Base-by-base conservation (phyloP, 768 basidiomycete species). In the Russula abietina region DNA sequence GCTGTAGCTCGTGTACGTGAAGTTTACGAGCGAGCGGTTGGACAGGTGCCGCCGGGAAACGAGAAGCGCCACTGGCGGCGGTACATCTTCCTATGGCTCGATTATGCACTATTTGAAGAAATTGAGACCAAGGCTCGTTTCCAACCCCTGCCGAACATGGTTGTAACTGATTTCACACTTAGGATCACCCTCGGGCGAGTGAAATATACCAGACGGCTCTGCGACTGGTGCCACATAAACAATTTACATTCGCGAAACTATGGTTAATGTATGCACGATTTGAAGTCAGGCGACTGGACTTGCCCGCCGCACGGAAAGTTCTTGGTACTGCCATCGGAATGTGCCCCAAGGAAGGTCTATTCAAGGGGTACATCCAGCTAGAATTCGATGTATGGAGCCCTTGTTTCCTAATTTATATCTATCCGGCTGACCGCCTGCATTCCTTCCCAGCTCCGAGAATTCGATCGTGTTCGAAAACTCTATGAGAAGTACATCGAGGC, bases 41-140 rank as follows among this genome's bases (percentile, higher is more conserved):
- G 93, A 14, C 93, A 98, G 71, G 90, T 98, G 0, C 97, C 97
- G 14, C 96, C 96, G 6, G 93, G 93, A 4, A 81, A 79, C 28
- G 94, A 98, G 75, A 99, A 99, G 75, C 78, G 95, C 57, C 88
- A 92, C 74, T 93, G 91, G 91, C 77, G 92, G 66, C 77, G 91
- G 62, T 93, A 93, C 71, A 90, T 93, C 48, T 93, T 93, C 78
- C 71, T 97, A 9, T 98, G 95, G 95, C 72, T 98, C 38, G 86
- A 94, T 71, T 99, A 99, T 75, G 95, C 97, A 0, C 73, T 97
- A 41, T 98, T 98, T 64, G 97, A 99, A 74, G 97, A 99, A 76
- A 87, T 93, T 43, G 95, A 98, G 65, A 89, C 88, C 2, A 93
- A 93, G 84, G 93, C 90, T 63, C 39, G 79, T 62, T 43, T 24